phyloP scores from a whole-genome alignment of 2,329 filamentous ascomycete species.

The Aspergillus transmontanensis region DNA sequence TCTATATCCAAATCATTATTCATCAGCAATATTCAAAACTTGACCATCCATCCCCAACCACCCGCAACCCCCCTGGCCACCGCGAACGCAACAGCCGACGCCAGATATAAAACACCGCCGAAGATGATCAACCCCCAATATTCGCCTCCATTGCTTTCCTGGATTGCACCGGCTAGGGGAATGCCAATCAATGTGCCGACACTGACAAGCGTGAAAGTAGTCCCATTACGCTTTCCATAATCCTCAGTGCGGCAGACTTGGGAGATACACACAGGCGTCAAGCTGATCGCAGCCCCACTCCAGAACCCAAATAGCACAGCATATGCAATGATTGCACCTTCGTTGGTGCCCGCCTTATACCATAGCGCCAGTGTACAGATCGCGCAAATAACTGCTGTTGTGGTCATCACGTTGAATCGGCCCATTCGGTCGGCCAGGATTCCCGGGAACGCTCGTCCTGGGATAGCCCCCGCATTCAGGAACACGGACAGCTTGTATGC shows the following conservation, averaged over 20 bases:
- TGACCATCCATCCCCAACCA: constrained; percentile 22
- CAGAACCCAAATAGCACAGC: constrained; percentile 24
- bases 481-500: constrained; percentile 36
- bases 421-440: constrained; percentile 36
- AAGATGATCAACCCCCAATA: constrained; percentile 24
- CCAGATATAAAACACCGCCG: constrained; percentile 29
- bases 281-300: constrained; percentile 30
- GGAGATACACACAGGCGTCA: constrained; percentile 34
- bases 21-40: constrained; percentile 15
- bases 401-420: constrained; percentile 37
- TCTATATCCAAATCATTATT: background rate
- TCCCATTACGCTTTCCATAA: constrained; percentile 28
- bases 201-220: constrained; percentile 25
- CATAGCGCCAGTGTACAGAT: constrained; percentile 27
- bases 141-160: constrained; percentile 7
- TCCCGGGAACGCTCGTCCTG: constrained; percentile 37
- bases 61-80: constrained; percentile 25
- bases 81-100: constrained; percentile 25
- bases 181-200: constrained; percentile 26
- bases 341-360: constrained; percentile 14
- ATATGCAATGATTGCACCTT: constrained; percentile 24
- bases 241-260: constrained; percentile 33
- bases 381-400: constrained; percentile 21
- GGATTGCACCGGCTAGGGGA: constrained; percentile 28
- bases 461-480: constrained; percentile 35